Evolutionary conservation across 2,329 filamentous ascomycete species (phyloP), one percentile per base, ranked within the genome.

Genomic region (Ceratocystis destructans): DNA sequence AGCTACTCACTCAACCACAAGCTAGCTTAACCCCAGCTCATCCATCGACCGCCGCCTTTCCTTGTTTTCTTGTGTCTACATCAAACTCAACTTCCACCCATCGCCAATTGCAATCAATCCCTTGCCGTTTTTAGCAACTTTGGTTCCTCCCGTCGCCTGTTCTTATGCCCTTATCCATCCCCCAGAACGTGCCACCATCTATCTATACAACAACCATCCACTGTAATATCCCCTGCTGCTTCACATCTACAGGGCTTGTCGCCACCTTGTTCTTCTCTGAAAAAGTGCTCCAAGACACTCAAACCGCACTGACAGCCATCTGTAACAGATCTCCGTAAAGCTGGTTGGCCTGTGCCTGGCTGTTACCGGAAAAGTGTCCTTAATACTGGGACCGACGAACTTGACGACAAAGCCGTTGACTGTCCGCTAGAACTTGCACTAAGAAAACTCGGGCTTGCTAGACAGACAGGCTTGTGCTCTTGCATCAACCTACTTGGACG

Each of bases 321-420:
- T 33, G 5, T 8, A 59, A 37, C 28, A 33, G 15, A 10, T 25
- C 22, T 28, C 48, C 48, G 48, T 25, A 53, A 41, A 12, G 48
- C 8, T 28, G 22, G 48, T 17, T 53, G 48, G 48, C 48, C 20
- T 53, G 48, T 37, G 31, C 22, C 25, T 62, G 53, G 45, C 53
- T 61, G 37, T 8, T 66, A 66, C 61, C 64, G 63, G 67, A 68
- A 68, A 68, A 68, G 64, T 68, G 67, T 68, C 67, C 67, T 68
- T 61, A 68, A 64, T 64, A 61, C 20, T 59, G 55, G 28, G 28
- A 59, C 17, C 28, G 31, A 17, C 55, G 55, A 59, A 17, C 55
- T 37, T 59, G 28, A 59, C 55, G 28, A 37, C 55, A 37, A 37
- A 7, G 55, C 31, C 33, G 55, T n/a, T 37, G 37, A 41, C 37